Percentiles rank a stretch among this genome's conserved stretches.
Conservation (phyloP, 176 grass and related monocot genomes). For the Cymbopogon citratus region DNA sequence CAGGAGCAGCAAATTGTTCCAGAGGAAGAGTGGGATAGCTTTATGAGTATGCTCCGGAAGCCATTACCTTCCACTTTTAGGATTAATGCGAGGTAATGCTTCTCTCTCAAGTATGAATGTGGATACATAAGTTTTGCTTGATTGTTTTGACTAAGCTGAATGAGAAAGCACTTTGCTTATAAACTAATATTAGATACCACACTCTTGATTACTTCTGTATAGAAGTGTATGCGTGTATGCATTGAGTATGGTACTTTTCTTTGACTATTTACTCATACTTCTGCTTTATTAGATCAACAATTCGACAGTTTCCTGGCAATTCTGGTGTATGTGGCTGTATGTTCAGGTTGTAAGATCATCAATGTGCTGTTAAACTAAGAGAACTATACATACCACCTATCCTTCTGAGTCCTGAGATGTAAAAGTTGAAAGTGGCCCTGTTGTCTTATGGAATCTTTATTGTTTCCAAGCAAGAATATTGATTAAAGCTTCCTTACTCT, state of each 20-base stretch:
- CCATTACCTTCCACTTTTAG: constrained; percentile 84
- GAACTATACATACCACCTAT: not conserved
- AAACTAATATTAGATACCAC: not conserved
- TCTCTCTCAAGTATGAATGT: not conserved
- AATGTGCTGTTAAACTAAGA: not conserved
- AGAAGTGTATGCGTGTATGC: not conserved
- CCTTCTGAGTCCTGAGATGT: not conserved
- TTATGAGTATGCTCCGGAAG: constrained; percentile 64
- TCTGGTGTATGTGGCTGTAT: not conserved
- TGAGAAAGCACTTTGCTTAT: not conserved
- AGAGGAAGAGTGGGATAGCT: constrained; percentile 73
- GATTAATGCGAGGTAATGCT: constrained; percentile 74
- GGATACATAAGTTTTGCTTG: not conserved
- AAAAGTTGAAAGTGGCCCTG: not conserved
- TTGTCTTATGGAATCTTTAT: not conserved
- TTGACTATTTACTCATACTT: not conserved
- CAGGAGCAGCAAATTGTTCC: constrained; percentile 74
- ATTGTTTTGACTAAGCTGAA: not conserved
- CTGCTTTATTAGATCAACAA: not conserved
- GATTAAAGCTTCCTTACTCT: not conserved
- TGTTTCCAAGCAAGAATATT: not conserved
- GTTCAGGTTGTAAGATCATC: not conserved
- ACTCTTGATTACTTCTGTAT: not conserved
- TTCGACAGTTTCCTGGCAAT: not conserved
- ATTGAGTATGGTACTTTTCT: not conserved